Evolutionary conservation across 441 rosid genomes (phyloP).

Genomic region (Erodium trifolium): DNA sequence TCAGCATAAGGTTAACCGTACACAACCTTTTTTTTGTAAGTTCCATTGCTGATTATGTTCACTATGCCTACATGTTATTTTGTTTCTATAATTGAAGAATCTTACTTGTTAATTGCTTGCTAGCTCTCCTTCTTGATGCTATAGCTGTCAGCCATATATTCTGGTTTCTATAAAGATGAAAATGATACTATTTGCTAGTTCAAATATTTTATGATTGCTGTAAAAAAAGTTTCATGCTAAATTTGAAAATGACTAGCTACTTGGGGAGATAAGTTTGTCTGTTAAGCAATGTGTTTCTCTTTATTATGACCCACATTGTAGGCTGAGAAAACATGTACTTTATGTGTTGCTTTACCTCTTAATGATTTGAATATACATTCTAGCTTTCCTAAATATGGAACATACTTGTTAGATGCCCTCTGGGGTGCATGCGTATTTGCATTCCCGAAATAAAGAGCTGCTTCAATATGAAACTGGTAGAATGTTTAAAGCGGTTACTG

Average conservation of each 20-base stretch:
- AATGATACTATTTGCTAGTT: neutral
- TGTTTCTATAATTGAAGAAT: no score
- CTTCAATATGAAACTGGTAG: neutral
- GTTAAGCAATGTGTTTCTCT: neutral
- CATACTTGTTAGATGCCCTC: neutral
- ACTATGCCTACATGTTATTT: no score
- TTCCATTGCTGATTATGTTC: no score
- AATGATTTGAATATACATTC: slow-evolving; percentile 1
- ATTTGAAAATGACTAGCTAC: neutral
- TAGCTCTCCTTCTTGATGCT: no score
- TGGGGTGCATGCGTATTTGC: neutral
- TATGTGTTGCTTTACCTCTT: neutral
- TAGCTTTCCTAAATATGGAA: neutral
- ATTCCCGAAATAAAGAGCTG: neutral
- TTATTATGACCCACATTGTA: neutral
- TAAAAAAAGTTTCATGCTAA: neutral
- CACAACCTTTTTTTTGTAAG: no score
- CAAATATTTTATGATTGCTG: neutral
- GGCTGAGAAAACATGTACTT: neutral
- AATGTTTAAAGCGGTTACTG: slow-evolving; percentile 5
- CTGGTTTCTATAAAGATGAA: neutral
- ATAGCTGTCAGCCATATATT: neutral
- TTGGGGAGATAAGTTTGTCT: neutral
- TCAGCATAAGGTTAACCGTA: no score
- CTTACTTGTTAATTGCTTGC: no score